Evolutionary conservation across 257 asterid species (phyloP), one percentile per base, ranked within the genome.

Genomic region (Buddleja alternifolia): DNA sequence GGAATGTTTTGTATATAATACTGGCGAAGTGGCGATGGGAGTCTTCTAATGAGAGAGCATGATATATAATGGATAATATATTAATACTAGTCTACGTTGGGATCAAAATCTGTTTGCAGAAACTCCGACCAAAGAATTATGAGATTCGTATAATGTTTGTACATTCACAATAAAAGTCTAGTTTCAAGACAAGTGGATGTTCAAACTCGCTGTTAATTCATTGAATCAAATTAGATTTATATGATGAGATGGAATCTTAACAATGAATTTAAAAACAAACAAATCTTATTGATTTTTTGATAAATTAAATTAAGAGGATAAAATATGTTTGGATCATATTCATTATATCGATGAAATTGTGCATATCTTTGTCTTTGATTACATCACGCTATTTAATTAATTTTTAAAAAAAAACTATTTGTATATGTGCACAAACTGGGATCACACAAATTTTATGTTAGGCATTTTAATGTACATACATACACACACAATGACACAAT

Each of bases 81-180:
- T 62, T 19, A 32, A 58, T 17, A 42, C 14, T n/a, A 14, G 8
- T 29, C 34, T 9, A 65, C 58, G 14, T 24, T 17, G 74, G 70
- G 57, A 53, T 71, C 65, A 39, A 61, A 41, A 42, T 63, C 37
- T 63, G 76, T 10, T 41, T 53, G 0, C 56, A 42, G 14, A 54
- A 63, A 62, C 63, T 56, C 70, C 60, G 52, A 41, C 66, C 52
- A 19, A 34, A 46, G 46, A 29, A 61, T 50, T 42, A 54, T 24
- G 47, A 39, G 44, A 29, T 60, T 42, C 16, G 50, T 52, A 39
- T 52, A 41, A 41, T 53, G 11, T 47, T 55, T 34, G 50, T 65
- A 66, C 65, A 14, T 24, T 42, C n/a, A n/a, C n/a, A n/a, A n/a
- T n/a, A n/a, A n/a, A n/a, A n/a, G n/a, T 53, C 11, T 23, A 4